Conservation (phyloP, 208 protist genomes). For the Trypanosoma rangeli region DNA sequence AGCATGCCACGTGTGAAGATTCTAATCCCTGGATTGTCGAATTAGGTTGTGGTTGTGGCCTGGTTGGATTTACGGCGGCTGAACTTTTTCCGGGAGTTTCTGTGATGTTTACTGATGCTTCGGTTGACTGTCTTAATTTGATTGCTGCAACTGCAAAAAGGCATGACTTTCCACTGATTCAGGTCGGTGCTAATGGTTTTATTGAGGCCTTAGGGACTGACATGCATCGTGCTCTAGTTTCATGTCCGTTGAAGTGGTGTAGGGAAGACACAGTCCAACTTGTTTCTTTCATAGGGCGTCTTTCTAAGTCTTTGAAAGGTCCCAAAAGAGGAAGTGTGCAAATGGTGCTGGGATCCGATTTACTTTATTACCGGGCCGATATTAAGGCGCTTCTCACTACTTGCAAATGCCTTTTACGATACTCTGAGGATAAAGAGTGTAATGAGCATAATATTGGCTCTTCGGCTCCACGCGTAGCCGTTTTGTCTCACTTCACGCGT, state of each 20-base stretch:
- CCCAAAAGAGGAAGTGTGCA: constrained; percentile 14
- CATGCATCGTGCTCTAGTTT: constrained; percentile 5
- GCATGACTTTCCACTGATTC: constrained; percentile 5
- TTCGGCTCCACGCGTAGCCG: constrained; percentile 15
- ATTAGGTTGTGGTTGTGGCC: constrained; percentile 68
- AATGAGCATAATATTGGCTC: not conserved
- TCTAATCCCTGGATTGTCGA: constrained; percentile 35
- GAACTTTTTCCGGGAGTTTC: constrained; percentile 23
- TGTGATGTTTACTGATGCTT: constrained; percentile 61
- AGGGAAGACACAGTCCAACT: constrained; percentile 25
- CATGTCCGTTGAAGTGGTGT: constrained; percentile 48
- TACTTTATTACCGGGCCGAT: constrained; percentile 74
- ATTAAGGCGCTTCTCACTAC: constrained; percentile 43
- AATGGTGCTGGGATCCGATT: constrained; percentile 64
- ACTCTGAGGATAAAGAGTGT: not conserved
- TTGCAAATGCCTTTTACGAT: constrained; percentile 31
- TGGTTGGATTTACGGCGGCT: constrained; percentile 48
- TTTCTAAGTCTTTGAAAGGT: not conserved
- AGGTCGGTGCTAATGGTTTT: constrained; percentile 1
- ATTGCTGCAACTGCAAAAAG: constrained; percentile 26
- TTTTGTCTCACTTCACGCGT: constrained; percentile 64
- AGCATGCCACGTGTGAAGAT: constrained; percentile 1
- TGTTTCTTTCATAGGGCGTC: constrained; percentile 6
- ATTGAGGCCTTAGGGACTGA: not conserved
- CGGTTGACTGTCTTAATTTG: constrained; percentile 43